Percentiles rank a stretch among this genome's conserved stretches.
phyloP scores from a whole-genome alignment of 1,139 yeast species.

The Cylindricascospora bacillispora region DNA sequence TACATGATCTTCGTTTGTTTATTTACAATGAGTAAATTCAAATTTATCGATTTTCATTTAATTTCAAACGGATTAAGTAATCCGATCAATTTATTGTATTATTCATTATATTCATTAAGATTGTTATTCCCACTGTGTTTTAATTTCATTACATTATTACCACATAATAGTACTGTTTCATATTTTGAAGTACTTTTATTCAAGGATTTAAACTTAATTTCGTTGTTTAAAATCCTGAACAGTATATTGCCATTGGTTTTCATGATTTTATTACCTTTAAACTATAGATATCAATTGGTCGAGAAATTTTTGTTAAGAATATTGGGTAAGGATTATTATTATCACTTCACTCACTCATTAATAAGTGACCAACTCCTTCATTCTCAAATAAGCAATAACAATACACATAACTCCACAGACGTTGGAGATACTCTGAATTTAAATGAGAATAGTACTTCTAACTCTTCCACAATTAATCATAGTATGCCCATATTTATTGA shows the following conservation, averaged over 20 bases:
- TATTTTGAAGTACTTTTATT: constrained; percentile 17
- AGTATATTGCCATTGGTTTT: constrained; percentile 20
- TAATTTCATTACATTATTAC: constrained; percentile 21
- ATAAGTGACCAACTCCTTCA: constrained; percentile 10
- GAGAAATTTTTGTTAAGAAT: constrained; percentile 17
- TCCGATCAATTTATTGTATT: constrained; percentile 23
- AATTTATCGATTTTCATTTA: constrained; percentile 23
- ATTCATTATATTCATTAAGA: constrained; percentile 23
- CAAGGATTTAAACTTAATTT: constrained; percentile 18
- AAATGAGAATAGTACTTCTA: constrained; percentile 4
- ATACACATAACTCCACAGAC: too few relatives aligned
- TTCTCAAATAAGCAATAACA: too few relatives aligned
- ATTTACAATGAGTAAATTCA: constrained; percentile 24
- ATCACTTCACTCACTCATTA: constrained; percentile 13
- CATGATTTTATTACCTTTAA: constrained; percentile 16
- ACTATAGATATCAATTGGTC: constrained; percentile 20
- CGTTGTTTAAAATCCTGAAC: constrained; percentile 19
- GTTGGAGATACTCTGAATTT: constrained; percentile 2
- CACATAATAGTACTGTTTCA: constrained; percentile 6
- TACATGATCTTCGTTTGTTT: constrained; percentile 22
- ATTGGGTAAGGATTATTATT: constrained; percentile 24
- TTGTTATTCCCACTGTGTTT: constrained; percentile 24
- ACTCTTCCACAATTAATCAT: neutral
- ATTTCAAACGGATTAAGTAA: constrained; percentile 24
- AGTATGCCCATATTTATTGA: constrained; percentile 1